Evolutionary conservation across 129 eudicot genomes (phyloP).

Genomic region (Escallonia herrerae): DNA sequence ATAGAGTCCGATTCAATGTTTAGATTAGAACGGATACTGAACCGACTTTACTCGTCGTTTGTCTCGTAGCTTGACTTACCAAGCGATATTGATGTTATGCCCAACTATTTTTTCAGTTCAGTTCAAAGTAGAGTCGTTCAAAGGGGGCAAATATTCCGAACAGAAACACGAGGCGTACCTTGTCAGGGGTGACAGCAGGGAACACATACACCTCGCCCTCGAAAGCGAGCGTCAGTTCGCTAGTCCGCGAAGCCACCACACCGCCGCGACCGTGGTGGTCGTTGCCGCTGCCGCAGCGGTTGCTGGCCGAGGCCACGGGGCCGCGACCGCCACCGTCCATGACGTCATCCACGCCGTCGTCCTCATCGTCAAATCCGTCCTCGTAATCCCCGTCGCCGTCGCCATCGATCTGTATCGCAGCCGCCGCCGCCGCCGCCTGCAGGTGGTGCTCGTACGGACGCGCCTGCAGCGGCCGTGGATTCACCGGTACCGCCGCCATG

Average conservation of each 20-base stretch:
- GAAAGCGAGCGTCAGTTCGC: constrained; percentile 44
- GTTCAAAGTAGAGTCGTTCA: not conserved
- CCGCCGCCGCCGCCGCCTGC: not conserved
- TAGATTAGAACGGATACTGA: too few relatives aligned
- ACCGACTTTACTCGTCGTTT: too few relatives aligned
- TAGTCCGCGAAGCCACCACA: constrained; percentile 26
- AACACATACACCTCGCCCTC: constrained; percentile 58
- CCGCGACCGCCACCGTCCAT: constrained; percentile 6
- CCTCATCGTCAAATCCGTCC: constrained; percentile 20
- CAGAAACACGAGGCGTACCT: constrained; percentile 14
- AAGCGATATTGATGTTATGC: too few relatives aligned
- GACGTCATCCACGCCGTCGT: constrained; percentile 22
- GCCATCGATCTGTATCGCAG: constrained; percentile 10
- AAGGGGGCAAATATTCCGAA: not conserved
- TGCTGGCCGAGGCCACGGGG: not conserved
- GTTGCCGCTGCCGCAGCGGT: not conserved
- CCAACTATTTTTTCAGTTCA: too few relatives aligned
- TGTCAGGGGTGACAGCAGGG: constrained; percentile 47
- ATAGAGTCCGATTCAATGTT: too few relatives aligned
- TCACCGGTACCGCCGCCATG: constrained; percentile 22
- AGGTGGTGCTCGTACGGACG: constrained; percentile 19
- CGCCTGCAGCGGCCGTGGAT: constrained; percentile 21
- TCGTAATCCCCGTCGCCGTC: constrained; percentile 22
- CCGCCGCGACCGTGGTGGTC: constrained; percentile 3
- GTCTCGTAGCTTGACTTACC: too few relatives aligned